Base-by-base conservation (phyloP, 2,329 filamentous ascomycete genomes). In the Bipolaris oryzae region DNA sequence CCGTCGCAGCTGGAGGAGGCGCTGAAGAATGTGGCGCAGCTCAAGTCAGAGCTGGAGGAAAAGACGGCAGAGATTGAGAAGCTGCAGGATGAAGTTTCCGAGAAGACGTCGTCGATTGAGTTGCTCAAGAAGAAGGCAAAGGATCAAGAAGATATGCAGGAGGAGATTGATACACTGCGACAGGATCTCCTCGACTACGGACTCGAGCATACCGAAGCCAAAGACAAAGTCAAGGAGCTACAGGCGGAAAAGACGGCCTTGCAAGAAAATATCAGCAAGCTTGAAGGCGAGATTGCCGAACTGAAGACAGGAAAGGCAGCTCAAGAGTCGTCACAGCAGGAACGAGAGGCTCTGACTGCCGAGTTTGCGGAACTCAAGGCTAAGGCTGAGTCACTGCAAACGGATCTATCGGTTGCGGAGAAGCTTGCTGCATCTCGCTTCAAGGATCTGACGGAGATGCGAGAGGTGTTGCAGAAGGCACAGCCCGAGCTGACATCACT, bases 341-440 rank as follows among this genome's bases (percentile, higher is more conserved):
- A 82, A 43, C 84, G 81, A 63, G 77, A 82, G 45, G 82, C 84
- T 57, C 71, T 92, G 7, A 82, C 85, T 50, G 77, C 77, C 2
- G 88, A 93, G 53, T 86, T 91, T 57, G 84, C 93, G 39, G 87
- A 87, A 39, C 81, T 96, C 34, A 92, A 90, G 75, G 77, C 82
- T 18, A 91, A 89, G 74, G 85, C 88, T 0, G 81, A 85, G 1
- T 84, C 85, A 0, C 76, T 97, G 16, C 88, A 96, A 70, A 91
- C 89, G 0, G 94, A 99, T 71, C 83, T 98, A 3, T 89, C 87
- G 1, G 92, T 92, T 2, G 89, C 93, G 0, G 88, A 97, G 73
- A 87, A 96, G 75, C 84, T 98, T 11, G 92, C 95, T 0, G 89
- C 96, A 58, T 89, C 86, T 15, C 85, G 95, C 28, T 98, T 92